A percentile compares a stretch with the other conserved stretches of the same genome.
These are phyloP conservation scores for Psidium friedrichsthalianum DNA, from an alignment of 345 rosid genomes.

Conservation along the genomic window DNA sequence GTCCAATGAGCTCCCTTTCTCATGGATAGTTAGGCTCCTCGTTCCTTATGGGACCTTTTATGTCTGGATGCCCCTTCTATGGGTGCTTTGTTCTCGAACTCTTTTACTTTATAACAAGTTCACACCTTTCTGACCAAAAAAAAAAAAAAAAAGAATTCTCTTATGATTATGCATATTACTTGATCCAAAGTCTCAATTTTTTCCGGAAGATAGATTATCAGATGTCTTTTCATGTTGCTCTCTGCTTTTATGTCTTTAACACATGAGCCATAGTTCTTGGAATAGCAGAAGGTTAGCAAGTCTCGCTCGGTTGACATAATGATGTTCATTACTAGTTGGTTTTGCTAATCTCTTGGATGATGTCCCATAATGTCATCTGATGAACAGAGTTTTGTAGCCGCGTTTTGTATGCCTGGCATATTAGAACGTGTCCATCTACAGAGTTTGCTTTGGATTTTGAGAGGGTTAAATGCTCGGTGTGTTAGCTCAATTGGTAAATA, in stretches of 20 bases:
- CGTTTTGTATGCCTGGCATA: not conserved
- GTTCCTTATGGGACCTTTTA: too few relatives aligned
- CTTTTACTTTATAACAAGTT: too few relatives aligned
- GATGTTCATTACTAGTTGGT: not conserved
- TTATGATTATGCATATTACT: conserved; percentile 48
- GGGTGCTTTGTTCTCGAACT: too few relatives aligned
- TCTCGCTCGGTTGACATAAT: not conserved
- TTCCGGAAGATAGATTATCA: not conserved
- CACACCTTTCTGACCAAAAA: too few relatives aligned
- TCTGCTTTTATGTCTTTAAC: not conserved
- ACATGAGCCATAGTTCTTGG: not conserved
- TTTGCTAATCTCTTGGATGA: not conserved
- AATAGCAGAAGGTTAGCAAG: too few relatives aligned
- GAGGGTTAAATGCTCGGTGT: not conserved
- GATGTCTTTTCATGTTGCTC: not conserved
- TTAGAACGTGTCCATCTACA: not conserved
- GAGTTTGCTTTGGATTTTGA: not conserved
- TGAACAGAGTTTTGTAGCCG: not conserved
- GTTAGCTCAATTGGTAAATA: not conserved
- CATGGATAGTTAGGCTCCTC: too few relatives aligned
- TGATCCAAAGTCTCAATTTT: not conserved
- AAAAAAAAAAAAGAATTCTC: too few relatives aligned
- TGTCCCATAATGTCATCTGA: not conserved
- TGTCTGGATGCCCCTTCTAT: too few relatives aligned
- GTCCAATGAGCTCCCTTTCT: too few relatives aligned